Conservation (phyloP, 768 basidiomycete genomes). For the Suillus plorans region DNA sequence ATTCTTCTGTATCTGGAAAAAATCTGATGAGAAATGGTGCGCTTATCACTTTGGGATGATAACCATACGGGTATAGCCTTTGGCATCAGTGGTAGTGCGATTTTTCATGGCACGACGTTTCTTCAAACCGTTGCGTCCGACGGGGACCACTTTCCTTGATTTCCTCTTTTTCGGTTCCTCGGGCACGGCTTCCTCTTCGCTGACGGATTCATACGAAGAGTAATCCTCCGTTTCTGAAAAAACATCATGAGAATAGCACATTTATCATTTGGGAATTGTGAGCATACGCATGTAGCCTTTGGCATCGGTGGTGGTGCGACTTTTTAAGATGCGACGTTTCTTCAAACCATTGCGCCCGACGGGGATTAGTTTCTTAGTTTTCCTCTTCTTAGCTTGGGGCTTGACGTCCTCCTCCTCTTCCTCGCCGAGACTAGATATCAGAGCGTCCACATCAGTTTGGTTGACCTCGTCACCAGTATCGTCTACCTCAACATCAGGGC, state of each 20-base stretch:
- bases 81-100: slow-evolving; percentile 52
- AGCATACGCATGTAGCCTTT: slow-evolving; percentile 74
- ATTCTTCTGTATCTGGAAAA: slow-evolving; percentile 66
- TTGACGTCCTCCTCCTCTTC: slow-evolving; percentile 27
- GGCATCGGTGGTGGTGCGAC: slow-evolving; percentile 50
- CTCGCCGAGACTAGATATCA: slow-evolving; percentile 27
- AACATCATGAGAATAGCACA: background rate
- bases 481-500: slow-evolving; percentile 27
- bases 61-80: slow-evolving; percentile 71
- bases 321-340: slow-evolving; percentile 68
- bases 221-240: slow-evolving; percentile 70
- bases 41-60: background rate
- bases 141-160: slow-evolving; percentile 59
- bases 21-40: slow-evolving; percentile 2
- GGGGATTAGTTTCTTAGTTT: slow-evolving; percentile 37
- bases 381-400: slow-evolving; percentile 37
- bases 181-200: slow-evolving; percentile 48
- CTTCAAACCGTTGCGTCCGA: slow-evolving; percentile 77
- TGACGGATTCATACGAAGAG: slow-evolving; percentile 78
- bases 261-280: background rate
- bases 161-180: slow-evolving; percentile 15
- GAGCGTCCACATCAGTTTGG: slow-evolving; percentile 29
- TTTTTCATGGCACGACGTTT: slow-evolving; percentile 68
- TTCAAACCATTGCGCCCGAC: slow-evolving; percentile 75
- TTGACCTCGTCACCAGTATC: slow-evolving; percentile 27